These are phyloP conservation scores for Diaporthe nobilis DNA, from an alignment of 2,329 filamentous ascomycete species.

Conservation along the genomic window DNA sequence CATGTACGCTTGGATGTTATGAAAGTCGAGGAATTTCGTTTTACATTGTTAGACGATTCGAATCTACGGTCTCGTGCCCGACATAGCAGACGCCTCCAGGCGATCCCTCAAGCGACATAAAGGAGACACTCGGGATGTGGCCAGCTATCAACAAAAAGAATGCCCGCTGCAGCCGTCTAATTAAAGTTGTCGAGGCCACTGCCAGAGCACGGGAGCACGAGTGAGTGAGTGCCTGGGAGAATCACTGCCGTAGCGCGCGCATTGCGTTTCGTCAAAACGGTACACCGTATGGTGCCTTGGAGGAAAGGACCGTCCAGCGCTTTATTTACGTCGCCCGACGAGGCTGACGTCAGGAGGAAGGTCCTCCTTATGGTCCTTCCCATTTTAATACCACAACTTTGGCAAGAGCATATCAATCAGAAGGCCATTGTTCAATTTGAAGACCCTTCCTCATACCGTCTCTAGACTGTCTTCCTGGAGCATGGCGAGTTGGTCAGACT, in stretches of 20 bases:
- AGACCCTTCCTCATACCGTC: no score
- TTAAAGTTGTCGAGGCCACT: no score
- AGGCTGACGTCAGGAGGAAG: neutral
- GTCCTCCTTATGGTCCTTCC: neutral
- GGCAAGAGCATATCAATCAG: neutral
- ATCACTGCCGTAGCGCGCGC: no score
- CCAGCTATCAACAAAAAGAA: neutral
- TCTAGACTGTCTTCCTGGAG: neutral
- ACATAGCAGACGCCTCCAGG: neutral
- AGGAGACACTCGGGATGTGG: neutral
- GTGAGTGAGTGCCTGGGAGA: no score
- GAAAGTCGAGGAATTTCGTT: neutral
- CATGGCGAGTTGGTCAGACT: neutral
- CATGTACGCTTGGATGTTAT: no score
- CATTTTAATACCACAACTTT: neutral
- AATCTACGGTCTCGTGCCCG: neutral
- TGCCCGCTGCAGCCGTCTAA: neutral
- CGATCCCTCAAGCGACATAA: neutral
- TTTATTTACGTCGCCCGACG: neutral
- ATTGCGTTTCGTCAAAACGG: no score
- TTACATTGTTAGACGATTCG: neutral
- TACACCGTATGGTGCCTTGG: neutral
- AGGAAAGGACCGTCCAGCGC: neutral
- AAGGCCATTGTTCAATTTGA: neutral
- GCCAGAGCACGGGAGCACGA: no score